Base-by-base conservation (phyloP, 108 stramenopile species). In the Thalassiosira profunda region DNA sequence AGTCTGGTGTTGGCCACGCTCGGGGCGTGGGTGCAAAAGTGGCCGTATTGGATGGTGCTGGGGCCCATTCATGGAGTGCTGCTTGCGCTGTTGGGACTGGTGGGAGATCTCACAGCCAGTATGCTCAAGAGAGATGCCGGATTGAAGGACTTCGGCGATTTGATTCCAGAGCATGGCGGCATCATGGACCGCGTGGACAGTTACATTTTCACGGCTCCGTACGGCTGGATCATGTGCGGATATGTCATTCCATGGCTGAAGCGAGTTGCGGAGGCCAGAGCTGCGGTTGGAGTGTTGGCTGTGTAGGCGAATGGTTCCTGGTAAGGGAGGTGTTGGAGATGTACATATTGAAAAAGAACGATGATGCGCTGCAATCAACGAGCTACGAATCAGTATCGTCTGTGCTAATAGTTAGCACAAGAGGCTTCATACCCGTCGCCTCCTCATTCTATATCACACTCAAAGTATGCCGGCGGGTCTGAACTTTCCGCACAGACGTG, bases 81-180 rank as follows among this genome's bases (percentile, higher is more conserved):
- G 15, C 48, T 96, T 20, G 88, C 83, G 1, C 54, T 97, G 40
- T 66, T 98, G 55, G 96, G 94, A 28, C 76, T 99, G 47, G 86
- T 98, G 24, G 98, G 98, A 1, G 98, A 99, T 72, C 73, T 99
- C 56, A 98, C 98, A 2, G 97, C 97, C 10, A 93, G 91, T 15
- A 96, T 99, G 97, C 65, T 99, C 25, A 99, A 99, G 70, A 82
- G 98, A 21, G 97, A 98, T 80, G 97, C 97, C 1, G 97, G 92
- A 2, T 41, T 99, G 62, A 99, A 99, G 76, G 98, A 99, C 64
- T 96, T 96, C 67, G 98, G 98, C 9, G 86, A 93, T 68, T 58
- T 99, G 33, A 90, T 99, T 54, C 98, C 98, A 0, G 98, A 97
- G 79, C 98, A 99, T 63, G 98, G 98, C 17, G 98, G 98, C 9